A percentile compares a stretch with the other conserved stretches of the same genome.
Conservation (phyloP, 371 early-diverging fungal genomes). For the Coemansia sp. region DNA sequence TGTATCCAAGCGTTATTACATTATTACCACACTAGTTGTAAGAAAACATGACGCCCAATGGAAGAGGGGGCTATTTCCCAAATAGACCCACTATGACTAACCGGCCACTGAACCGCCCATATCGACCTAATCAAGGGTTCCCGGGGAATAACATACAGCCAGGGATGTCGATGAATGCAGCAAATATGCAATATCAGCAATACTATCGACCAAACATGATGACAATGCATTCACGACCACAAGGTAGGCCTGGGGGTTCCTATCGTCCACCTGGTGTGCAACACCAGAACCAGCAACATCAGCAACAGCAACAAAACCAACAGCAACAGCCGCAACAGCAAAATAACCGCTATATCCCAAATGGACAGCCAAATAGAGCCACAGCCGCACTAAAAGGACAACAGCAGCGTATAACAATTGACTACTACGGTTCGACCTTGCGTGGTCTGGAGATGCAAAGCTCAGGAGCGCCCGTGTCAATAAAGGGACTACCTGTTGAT, state of each 20-base stretch:
- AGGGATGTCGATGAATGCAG: conserved; percentile 6
- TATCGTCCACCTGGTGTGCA: background rate
- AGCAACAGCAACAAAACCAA: conserved; percentile 9
- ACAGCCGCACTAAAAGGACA: conserved; percentile 59
- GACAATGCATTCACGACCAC: background rate
- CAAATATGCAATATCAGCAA: conserved; percentile 14
- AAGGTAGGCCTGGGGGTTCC: background rate
- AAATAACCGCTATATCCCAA: conserved; percentile 3
- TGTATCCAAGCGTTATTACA: background rate
- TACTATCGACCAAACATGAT: conserved; percentile 21
- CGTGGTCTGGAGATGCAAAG: conserved; percentile 70
- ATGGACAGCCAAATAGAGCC: conserved; percentile 9
- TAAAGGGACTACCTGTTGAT: conserved; percentile 73
- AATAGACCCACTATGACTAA: conserved; percentile 1
- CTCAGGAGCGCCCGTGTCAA: conserved; percentile 16
- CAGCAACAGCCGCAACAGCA: conserved; percentile 7
- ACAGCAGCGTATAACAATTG: conserved; percentile 92
- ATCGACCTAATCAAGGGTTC: background rate
- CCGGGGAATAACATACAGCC: background rate
- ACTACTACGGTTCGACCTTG: conserved; percentile 88
- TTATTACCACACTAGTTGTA: background rate
- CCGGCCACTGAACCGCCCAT: background rate
- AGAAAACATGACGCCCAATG: background rate
- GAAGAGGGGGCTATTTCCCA: background rate
- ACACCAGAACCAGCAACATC: background rate